Evolutionary conservation across 2,329 filamentous ascomycete genomes (phyloP), one percentile per base, ranked within the genome.

Genomic region (Fusarium torulosum): DNA sequence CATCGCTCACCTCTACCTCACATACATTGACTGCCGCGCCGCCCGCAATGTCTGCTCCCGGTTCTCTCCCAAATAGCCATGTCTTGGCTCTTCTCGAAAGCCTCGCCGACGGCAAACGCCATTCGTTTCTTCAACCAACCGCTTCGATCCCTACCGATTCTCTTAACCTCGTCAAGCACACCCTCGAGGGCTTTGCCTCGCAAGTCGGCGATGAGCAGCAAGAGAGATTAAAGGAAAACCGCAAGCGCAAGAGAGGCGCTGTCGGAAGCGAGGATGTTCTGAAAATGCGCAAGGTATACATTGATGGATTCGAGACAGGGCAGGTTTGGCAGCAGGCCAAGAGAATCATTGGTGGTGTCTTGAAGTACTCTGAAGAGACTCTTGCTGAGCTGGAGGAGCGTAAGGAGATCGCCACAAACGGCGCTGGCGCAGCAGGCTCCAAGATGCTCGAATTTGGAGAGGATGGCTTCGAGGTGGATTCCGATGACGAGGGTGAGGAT

Each of bases 321-420:
- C 95, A 98, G 79, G 90, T 99, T 42, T 99, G 95, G 92, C 93
- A 97, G 78, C 96, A 99, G 81, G 91, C 93, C 10, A 90, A 90
- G 74, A 88, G 92, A 72, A 93, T 98, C 20, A 89, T 98, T 58
- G 85, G 78, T 14, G 83, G 84, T 45, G 79, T 86, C 13, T 71
- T 88, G 44, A 77, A 80, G 41, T 83, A 86, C 66, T 84, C 85
- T 0, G 79, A 82, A 46, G 77, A 79, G 7, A 74, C 80, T 6
- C 74, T 88, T 17, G 76, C 80, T 49, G 84, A 85, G 66, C 74
- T 89, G 31, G 81, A 86, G 71, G 82, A 83, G 60, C 75, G 71
- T 20, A 75, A 91, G 65, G 87, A 89, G 45, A 65, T 79, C 45
- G 65, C 63, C 10, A 54, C 53, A 21, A 68, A 79, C 27, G 78